Base-by-base conservation (phyloP, 2,329 filamentous ascomycete species). In the Claviceps sp. region DNA sequence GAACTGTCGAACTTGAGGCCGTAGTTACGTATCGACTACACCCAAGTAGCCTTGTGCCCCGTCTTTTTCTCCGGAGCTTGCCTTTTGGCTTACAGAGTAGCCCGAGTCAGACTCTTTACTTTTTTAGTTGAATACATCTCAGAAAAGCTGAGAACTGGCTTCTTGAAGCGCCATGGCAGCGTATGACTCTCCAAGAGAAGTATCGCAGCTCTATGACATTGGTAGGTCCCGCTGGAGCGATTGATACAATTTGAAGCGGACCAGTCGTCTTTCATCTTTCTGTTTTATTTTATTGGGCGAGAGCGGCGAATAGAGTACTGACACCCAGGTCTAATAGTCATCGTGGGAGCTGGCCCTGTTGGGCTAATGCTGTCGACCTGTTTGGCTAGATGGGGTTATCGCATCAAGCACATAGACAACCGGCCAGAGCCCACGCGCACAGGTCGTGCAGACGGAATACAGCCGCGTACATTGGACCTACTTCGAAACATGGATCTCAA, bases 401-500 rank as follows among this genome's bases (percentile, higher is more conserved):
- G 82, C 66, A 88, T 96, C 68, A 95, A 91, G 74, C 88, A 95
- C 69, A 88, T 95, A 63, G 90, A 95, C 70, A 95, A 94, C 69
- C 79, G 89, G 53, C 75, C 88, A 2, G 86, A 91, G 61, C 89
- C 89, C 16, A 95, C 89, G 13, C 63, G 80, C 2, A 95, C 88
- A 20, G 89, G 89, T 50, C 86, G 89, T 57, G 90, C 89, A 52
- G 89, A 95, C 68, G 89, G 88, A 55, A 94, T 96, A 53, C 89
- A 95, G 70, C 89, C 89, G 39, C 83, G 90, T 40, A 94, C 89
- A 0, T 75, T 94, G 23, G 89, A 95, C 60, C 78, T 95, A 16
- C 74, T 95, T 47, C 82, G 86, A 50, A 95, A 95, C 63, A 88
- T 95, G 83, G 88, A 87, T 1, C 72, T 95, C 52, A 95, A 95